These are phyloP conservation scores for Candida gigantensis DNA, from an alignment of 1,139 yeast genomes.

Conservation along the genomic window DNA sequence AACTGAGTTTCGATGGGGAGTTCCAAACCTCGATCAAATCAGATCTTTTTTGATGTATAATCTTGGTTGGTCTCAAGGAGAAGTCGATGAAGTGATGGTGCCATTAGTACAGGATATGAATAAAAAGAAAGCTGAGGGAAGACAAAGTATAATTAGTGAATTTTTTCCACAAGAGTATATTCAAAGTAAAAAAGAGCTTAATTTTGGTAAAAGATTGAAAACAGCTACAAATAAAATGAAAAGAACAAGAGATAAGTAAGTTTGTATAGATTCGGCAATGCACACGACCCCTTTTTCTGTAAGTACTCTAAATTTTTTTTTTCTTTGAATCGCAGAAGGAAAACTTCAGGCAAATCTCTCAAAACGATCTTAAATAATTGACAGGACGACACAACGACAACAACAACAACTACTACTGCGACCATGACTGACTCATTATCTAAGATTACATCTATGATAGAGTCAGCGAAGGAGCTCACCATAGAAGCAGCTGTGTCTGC, in stretches of 20 bases:
- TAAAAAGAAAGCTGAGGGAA: constrained; percentile 52
- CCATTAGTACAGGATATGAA: constrained; percentile 85
- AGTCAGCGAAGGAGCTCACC: constrained; percentile 78
- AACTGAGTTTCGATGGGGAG: constrained; percentile 86
- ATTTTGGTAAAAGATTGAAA: constrained; percentile 59
- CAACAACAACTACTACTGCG: not conserved
- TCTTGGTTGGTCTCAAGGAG: constrained; percentile 80
- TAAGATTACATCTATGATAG: constrained; percentile 53
- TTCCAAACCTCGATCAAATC: constrained; percentile 79
- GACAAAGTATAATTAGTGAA: constrained; percentile 58
- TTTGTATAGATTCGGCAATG: not conserved
- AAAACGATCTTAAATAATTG: no score
- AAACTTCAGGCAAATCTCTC: no score
- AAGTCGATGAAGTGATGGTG: constrained; percentile 82
- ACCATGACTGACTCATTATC: constrained; percentile 46
- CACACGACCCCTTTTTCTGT: constrained; percentile 1
- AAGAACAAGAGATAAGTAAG: constrained; percentile 17
- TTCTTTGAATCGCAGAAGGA: not conserved
- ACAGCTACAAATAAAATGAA: constrained; percentile 57
- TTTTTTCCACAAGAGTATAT: constrained; percentile 57
- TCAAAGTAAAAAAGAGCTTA: constrained; percentile 44
- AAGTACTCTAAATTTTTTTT: not conserved
- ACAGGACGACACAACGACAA: no score
- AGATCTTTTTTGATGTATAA: constrained; percentile 66
- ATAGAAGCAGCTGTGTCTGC: constrained; percentile 83